phyloP scores from a whole-genome alignment of 202 grass and related monocot genomes.

The Carex arenaria region DNA sequence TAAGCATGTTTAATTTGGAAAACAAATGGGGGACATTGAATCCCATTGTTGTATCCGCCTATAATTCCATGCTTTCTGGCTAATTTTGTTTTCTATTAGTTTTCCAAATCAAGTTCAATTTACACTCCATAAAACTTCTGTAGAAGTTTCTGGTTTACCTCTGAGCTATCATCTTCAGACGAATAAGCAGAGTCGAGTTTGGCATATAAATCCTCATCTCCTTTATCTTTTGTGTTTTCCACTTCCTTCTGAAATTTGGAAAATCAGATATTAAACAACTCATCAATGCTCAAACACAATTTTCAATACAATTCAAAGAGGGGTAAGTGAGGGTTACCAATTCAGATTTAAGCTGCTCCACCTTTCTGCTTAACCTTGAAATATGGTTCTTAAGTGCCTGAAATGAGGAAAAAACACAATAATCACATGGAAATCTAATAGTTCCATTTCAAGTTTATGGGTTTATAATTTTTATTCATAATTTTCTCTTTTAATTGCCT shows the following conservation, averaged over 20 bases:
- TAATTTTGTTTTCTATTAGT: conserved; percentile 25
- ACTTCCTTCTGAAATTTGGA: conserved; percentile 42
- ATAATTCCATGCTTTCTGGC: neutral
- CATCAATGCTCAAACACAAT: neutral
- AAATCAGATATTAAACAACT: neutral
- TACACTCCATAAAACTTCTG: neutral
- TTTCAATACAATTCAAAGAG: conserved; percentile 10
- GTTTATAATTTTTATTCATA: neutral
- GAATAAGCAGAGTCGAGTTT: conserved; percentile 64
- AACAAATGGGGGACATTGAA: too few species aligned
- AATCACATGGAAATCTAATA: neutral
- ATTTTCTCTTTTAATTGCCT: neutral
- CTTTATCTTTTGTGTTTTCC: conserved; percentile 52
- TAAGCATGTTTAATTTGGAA: too few species aligned
- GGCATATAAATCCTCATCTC: conserved; percentile 63
- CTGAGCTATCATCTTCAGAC: conserved; percentile 62
- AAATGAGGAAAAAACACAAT: neutral
- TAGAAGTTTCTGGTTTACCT: conserved; percentile 30
- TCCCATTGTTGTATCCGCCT: too few species aligned
- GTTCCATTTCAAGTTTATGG: neutral
- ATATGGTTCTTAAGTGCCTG: conserved; percentile 67
- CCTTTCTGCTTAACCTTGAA: conserved; percentile 49
- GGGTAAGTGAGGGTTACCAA: conserved; percentile 35
- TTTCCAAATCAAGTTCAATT: conserved; percentile 28
- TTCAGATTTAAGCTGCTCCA: conserved; percentile 65